Percentiles rank a stretch among this genome's conserved stretches.
phyloP scores from a whole-genome alignment of 202 grass and related monocot species.

The Carex sylvatica region DNA sequence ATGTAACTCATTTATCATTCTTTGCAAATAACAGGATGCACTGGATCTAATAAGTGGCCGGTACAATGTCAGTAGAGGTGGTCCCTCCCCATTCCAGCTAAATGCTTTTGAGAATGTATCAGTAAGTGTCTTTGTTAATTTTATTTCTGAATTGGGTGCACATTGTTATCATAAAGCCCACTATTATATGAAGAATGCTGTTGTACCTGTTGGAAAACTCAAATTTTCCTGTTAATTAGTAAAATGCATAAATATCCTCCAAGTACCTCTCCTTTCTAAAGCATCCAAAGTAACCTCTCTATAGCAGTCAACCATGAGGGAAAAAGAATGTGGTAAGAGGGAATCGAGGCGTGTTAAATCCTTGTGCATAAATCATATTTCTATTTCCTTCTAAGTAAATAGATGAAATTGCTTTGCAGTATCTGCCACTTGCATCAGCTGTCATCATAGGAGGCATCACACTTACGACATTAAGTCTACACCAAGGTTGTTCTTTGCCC shows the following conservation, averaged over 20 bases:
- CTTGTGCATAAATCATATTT: slow-evolving; percentile 18
- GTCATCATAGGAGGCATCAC: slow-evolving; percentile 89
- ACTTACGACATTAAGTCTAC: slow-evolving; percentile 71
- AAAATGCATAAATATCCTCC: slow-evolving; percentile 1
- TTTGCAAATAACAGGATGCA: slow-evolving; percentile 64
- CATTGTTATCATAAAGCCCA: background rate
- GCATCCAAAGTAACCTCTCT: background rate
- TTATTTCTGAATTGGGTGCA: slow-evolving; percentile 1
- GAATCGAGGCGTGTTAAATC: background rate
- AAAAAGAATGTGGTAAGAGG: background rate
- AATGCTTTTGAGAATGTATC: slow-evolving; percentile 69
- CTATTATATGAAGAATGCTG: background rate
- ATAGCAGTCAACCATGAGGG: background rate
- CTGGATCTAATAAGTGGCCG: slow-evolving; percentile 82
- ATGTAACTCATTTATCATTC: slow-evolving; percentile 29
- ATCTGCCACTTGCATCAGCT: slow-evolving; percentile 81
- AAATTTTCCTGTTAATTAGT: background rate
- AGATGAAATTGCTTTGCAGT: slow-evolving; percentile 49
- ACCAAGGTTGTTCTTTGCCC: slow-evolving; percentile 64
- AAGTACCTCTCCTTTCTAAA: background rate
- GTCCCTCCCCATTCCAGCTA: slow-evolving; percentile 61
- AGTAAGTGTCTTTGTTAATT: slow-evolving; percentile 44
- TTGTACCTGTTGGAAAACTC: background rate
- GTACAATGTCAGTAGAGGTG: slow-evolving; percentile 65
- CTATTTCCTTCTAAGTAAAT: slow-evolving; percentile 13